Base-by-base conservation (phyloP, 23 red algal species). In the Gracilaria domingensis region DNA sequence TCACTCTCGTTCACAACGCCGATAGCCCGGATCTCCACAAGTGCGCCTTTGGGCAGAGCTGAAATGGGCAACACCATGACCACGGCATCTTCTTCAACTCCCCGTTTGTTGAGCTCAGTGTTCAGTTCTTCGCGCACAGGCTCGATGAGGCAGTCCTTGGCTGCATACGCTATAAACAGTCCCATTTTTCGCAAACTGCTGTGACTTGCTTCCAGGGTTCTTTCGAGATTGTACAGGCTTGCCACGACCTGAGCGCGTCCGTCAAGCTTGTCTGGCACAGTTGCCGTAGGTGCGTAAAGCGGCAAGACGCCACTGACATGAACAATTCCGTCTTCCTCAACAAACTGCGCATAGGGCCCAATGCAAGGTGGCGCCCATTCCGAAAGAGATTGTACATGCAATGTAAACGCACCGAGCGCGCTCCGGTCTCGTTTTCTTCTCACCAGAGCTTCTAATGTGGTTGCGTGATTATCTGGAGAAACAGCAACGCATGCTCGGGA, bases 341-440 rank as follows among this genome's bases (percentile, higher is more conserved):
- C 69, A 59, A 86, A 88, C 66, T 99, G 97, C 25, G 83, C 80
- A 61, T 99, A 99, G 0, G 97, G 97, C 8, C 97, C 97, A 76
- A 99, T 99, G 81, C 97, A 99, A 21, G 93, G 93, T 28, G 97
- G 97, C 8, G 97, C 97, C 97, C 97, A 99, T 57, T 93, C 87
- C 47, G 97, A 99, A 2, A 99, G 65, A 57, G 88, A 93, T 87
- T 99, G 93, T 28, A 99, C 94, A 80, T 99, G 97, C 42, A 99
- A 64, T 25, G 89, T 75, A 18, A 75, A 67, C 34, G 89, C 47
- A 28, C 75, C 60, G 7, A 34, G 71, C 4, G 62, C 34, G 29
- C n/a, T 20, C 49, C 40, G 42, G 21, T 84, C 37, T 16, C 78
- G 58, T 57, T 58, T 66, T 16, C 85, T 74, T 72, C 88, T 34